A percentile compares a stretch with the other conserved stretches of the same genome.
Conservation (phyloP, 2,329 filamentous ascomycete genomes). For the Ramichloridium luteum region DNA sequence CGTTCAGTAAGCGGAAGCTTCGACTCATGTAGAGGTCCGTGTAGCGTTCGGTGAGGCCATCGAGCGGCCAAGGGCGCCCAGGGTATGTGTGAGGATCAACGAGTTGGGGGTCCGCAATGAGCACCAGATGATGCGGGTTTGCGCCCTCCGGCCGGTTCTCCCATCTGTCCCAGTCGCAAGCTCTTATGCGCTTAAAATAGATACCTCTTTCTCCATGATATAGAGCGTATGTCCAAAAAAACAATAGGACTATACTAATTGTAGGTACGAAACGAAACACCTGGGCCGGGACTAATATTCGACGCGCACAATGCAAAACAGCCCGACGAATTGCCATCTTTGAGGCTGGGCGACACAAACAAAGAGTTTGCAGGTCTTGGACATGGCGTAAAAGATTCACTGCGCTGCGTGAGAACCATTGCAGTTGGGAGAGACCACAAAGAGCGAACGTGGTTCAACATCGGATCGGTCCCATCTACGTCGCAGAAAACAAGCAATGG, state of each 20-base stretch:
- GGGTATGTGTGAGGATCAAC: conserved; percentile 94
- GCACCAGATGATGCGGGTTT: conserved; percentile 68
- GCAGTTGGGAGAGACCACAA: too few species aligned
- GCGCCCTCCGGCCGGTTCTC: conserved; percentile 77
- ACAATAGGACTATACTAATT: conserved; percentile 11
- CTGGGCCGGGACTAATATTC: too few species aligned
- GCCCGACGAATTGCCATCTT: too few species aligned
- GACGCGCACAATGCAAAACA: too few species aligned
- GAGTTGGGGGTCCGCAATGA: conserved; percentile 83
- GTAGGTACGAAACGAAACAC: too few species aligned
- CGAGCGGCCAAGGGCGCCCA: conserved; percentile 63
- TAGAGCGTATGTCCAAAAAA: conserved; percentile 62
- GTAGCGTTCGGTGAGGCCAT: conserved; percentile 52
- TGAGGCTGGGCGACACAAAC: too few species aligned
- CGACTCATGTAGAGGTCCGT: conserved; percentile 85
- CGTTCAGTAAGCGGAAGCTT: conserved; percentile 67
- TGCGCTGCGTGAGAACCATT: too few species aligned
- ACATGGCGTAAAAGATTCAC: too few species aligned
- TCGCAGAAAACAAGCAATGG: too few species aligned
- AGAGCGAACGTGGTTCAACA: too few species aligned
- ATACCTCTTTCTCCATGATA: conserved; percentile 76
- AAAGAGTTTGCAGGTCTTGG: too few species aligned
- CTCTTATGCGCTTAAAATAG: conserved; percentile 57
- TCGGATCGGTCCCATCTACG: too few species aligned
- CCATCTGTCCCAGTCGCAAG: conserved; percentile 77